Evolutionary conservation across 1,139 yeast species (phyloP).

Genomic region (Suhomyces terraborum): DNA sequence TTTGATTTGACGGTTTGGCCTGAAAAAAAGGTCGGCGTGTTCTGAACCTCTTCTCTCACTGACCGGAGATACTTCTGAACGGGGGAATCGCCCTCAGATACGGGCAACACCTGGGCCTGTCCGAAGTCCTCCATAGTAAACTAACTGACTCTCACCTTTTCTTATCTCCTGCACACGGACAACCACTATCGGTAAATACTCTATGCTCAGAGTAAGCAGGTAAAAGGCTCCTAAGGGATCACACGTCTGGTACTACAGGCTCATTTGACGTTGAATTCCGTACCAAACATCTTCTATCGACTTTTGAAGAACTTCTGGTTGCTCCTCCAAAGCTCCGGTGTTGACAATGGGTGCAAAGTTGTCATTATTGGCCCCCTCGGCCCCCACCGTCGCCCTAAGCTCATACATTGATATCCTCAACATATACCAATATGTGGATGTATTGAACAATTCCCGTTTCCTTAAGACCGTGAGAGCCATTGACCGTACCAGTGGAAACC

Average conservation of each 20-base stretch:
- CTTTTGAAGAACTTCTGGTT: neutral
- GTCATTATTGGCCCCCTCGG: constrained; percentile 83
- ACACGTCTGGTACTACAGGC: too few species aligned
- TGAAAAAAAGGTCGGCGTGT: neutral
- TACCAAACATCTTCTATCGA: too few species aligned
- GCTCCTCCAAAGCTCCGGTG: neutral
- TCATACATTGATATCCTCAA: constrained; percentile 83
- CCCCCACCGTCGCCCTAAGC: constrained; percentile 89
- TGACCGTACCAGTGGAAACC: constrained; percentile 58
- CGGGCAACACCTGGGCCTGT: constrained; percentile 30
- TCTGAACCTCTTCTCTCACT: constrained; percentile 36
- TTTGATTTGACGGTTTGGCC: neutral
- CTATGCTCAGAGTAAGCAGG: too few species aligned
- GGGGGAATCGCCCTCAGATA: constrained; percentile 11
- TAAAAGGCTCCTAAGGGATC: too few species aligned
- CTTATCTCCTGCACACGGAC: constrained; percentile 1
- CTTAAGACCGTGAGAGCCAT: constrained; percentile 82
- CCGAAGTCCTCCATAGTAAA: constrained; percentile 22
- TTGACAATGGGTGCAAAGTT: constrained; percentile 78
- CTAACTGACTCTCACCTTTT: neutral
- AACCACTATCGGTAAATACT: neutral
- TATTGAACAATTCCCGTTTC: constrained; percentile 76
- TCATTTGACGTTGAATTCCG: too few species aligned
- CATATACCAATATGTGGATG: constrained; percentile 69
- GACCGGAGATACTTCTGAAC: constrained; percentile 31